These are phyloP conservation scores for Echites panduratus DNA, from an alignment of 257 asterid species.

Conservation along the genomic window DNA sequence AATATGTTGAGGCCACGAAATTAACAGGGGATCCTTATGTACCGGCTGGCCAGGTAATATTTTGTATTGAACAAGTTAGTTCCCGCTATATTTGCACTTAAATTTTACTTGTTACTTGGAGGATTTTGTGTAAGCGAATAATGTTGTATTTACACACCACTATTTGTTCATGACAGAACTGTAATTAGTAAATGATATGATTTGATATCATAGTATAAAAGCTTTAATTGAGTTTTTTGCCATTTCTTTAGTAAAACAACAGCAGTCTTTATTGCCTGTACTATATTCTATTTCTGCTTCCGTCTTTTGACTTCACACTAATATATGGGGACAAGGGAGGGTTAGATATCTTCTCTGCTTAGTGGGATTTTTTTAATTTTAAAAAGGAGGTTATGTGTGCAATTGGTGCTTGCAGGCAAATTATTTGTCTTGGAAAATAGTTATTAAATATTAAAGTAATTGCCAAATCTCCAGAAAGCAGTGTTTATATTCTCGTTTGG, in stretches of 20 bases:
- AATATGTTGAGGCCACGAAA: conserved; percentile 94
- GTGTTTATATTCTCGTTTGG: background rate
- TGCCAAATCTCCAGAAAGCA: background rate
- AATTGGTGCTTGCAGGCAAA: background rate
- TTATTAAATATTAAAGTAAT: background rate
- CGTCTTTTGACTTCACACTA: background rate
- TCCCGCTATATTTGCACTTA: background rate
- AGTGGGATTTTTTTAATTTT: background rate
- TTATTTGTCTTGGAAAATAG: background rate
- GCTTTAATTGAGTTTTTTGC: background rate
- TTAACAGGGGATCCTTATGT: conserved; percentile 88
- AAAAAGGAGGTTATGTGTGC: background rate
- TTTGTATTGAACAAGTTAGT: conserved; percentile 3
- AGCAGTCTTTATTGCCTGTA: background rate
- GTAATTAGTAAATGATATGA: background rate
- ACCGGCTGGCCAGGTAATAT: conserved; percentile 94
- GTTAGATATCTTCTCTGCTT: background rate
- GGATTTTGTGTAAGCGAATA: background rate
- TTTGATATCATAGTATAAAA: background rate
- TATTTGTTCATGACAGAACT: background rate
- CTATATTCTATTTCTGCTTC: background rate
- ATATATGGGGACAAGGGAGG: background rate
- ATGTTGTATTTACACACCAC: background rate
- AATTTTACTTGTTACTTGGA: background rate
- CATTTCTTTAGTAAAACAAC: background rate